Evolutionary conservation across 352 stramenopile species (phyloP).

Genomic region (Pythium brachiatum): DNA sequence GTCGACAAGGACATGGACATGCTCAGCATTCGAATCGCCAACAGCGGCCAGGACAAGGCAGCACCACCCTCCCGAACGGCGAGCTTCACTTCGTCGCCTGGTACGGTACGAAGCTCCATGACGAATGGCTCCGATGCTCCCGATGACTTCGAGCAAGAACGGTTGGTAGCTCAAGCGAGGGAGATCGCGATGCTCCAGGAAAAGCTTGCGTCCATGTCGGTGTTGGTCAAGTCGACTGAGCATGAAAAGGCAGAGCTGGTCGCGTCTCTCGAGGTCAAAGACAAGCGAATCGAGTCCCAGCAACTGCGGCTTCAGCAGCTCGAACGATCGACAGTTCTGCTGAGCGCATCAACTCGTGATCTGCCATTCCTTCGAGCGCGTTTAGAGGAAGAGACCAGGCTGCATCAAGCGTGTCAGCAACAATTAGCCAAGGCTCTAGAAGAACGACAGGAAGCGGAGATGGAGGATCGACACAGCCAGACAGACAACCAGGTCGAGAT

Average conservation of each 20-base stretch:
- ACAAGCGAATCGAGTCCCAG: conserved; percentile 69
- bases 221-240: conserved; percentile 58
- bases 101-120: conserved; percentile 4
- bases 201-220: conserved; percentile 62
- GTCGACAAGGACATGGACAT: background rate
- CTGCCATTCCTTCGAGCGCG: conserved; percentile 41
- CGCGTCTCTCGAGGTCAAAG: conserved; percentile 66
- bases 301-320: conserved; percentile 63
- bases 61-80: conserved; percentile 6
- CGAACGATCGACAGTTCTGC: conserved; percentile 53
- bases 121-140: background rate
- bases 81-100: conserved; percentile 13
- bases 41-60: background rate
- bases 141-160: conserved; percentile 47
- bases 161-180: conserved; percentile 58
- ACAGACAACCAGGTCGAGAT: conserved; percentile 38
- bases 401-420: conserved; percentile 36
- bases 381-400: conserved; percentile 48
- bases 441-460: conserved; percentile 21
- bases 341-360: conserved; percentile 46
- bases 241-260: conserved; percentile 60
- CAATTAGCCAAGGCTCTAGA: conserved; percentile 37
- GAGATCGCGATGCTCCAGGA: conserved; percentile 71
- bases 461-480: conserved; percentile 39
- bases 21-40: background rate